Percentiles rank a stretch among this genome's conserved stretches.
Conservation (phyloP, 2,329 filamentous ascomycete genomes). For the Leptographium galeiforme region DNA sequence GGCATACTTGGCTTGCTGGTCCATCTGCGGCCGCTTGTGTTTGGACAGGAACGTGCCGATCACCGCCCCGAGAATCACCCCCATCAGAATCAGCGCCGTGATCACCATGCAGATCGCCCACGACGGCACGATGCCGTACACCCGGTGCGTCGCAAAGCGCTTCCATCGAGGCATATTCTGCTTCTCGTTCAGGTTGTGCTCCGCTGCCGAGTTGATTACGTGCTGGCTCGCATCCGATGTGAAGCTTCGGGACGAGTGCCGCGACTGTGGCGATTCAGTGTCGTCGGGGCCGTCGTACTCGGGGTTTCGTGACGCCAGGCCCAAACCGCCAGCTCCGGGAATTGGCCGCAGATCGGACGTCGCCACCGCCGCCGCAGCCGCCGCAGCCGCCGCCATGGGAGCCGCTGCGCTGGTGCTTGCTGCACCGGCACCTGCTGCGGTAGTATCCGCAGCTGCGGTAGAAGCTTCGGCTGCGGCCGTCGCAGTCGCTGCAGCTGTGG, state of each 20-base stretch:
- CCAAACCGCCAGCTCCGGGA: conserved; percentile 47
- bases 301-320: conserved; percentile 46
- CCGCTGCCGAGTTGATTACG: conserved; percentile 38
- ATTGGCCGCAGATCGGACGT: conserved; percentile 16
- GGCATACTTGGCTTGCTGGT: neutral
- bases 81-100: conserved; percentile 36
- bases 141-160: conserved; percentile 35
- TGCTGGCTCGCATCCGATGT: conserved; percentile 36
- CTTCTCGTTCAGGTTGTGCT: conserved; percentile 33
- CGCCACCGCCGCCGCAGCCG: neutral
- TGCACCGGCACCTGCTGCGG: neutral
- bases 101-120: conserved; percentile 44
- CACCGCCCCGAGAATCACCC: conserved; percentile 42
- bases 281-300: conserved; percentile 49
- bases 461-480: neutral
- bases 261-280: conserved; percentile 34
- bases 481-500: neutral
- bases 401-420: conserved; percentile 3
- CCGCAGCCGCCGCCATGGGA: neutral
- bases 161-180: conserved; percentile 38
- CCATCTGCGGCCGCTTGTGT: conserved; percentile 15
- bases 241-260: conserved; percentile 38
- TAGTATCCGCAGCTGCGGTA: neutral
- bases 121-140: conserved; percentile 46
- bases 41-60: conserved; percentile 32